Evolutionary conservation across 352 stramenopile species (phyloP), one percentile per base, ranked within the genome.

Genomic region (Phytopythium kandeliae): DNA sequence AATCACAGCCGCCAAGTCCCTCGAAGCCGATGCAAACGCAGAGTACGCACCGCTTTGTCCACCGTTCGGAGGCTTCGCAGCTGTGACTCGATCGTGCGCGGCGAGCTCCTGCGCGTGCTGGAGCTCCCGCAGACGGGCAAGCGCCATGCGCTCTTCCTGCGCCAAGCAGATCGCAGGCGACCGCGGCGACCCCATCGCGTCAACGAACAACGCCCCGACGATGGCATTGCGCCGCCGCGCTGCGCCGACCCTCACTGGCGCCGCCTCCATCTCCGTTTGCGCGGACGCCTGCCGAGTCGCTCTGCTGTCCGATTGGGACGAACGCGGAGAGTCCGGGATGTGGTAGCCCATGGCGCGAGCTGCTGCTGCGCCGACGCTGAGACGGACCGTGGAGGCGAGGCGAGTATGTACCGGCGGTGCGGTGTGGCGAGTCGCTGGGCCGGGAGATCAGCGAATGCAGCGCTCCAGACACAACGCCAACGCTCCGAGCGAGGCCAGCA

Each of bases 221-320:
- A 89, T 75, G 4, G 78, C 78, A 52, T 89, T 89, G 41, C 78
- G 68, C 22, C 78, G 73, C 7, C 65, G 72, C 11, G 33, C 56
- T 34, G 44, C 43, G n/a, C n/a, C n/a, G n/a, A n/a, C n/a, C n/a
- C 43, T 37, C 4, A 33, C 15, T 11, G 22, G 33, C n/a, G 37
- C 12, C 12, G 42, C 15, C 12, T 5, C 36, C 2, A 24, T 25
- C 12, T 55, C 35, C 4, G 49, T 45, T 26, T 28, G 28, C 40
- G 28, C 15, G 43, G 51, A 31, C 26, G 11, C 2, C 22, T 21
- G 51, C 8, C 31, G 40, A 12, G 19, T 26, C 24, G 21, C 26
- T 9, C 24, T 26, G 12, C 28, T 34, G 17, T 5, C 24, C 46
- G 46, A 41, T 22, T 16, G 31, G 6, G 41, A 38, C 9, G 57